phyloP scores from a whole-genome alignment of 208 protist species.

The Crithidia expoeki region DNA sequence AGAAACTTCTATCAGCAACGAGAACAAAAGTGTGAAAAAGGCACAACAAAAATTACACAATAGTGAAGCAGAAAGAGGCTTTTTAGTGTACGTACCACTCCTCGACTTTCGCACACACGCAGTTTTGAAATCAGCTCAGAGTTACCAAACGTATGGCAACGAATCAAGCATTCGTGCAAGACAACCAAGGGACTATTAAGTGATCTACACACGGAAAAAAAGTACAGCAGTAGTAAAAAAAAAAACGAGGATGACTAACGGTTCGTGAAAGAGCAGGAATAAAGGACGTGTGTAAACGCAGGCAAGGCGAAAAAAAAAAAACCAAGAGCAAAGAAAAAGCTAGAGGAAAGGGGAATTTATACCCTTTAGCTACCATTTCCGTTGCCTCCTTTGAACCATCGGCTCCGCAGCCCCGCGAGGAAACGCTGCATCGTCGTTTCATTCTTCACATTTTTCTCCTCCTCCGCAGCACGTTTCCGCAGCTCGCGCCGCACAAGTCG shows the following conservation, averaged over 20 bases:
- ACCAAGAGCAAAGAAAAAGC: neutral
- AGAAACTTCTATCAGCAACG: no score
- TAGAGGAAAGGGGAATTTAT: neutral
- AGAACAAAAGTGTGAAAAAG: no score
- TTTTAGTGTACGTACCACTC: no score
- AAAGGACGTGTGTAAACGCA: neutral
- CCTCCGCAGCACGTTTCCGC: conserved; percentile 66
- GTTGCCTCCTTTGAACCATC: conserved; percentile 37
- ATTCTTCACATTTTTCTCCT: conserved; percentile 31
- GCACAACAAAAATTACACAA: no score
- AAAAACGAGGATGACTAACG: neutral
- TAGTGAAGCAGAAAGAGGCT: no score
- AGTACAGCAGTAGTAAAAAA: neutral
- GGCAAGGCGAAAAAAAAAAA: neutral
- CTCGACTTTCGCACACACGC: no score
- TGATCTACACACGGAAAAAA: neutral
- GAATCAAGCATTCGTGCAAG: neutral
- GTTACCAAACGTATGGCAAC: neutral
- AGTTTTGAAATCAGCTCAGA: no score
- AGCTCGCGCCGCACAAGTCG: conserved; percentile 72
- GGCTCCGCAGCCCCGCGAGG: conserved; percentile 25
- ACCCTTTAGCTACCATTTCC: neutral
- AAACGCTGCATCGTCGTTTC: conserved; percentile 42
- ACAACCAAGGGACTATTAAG: neutral
- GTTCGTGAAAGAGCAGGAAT: neutral